phyloP scores from a whole-genome alignment of 1,139 yeast species.

The Lodderomyces pseudojiufengensis region DNA sequence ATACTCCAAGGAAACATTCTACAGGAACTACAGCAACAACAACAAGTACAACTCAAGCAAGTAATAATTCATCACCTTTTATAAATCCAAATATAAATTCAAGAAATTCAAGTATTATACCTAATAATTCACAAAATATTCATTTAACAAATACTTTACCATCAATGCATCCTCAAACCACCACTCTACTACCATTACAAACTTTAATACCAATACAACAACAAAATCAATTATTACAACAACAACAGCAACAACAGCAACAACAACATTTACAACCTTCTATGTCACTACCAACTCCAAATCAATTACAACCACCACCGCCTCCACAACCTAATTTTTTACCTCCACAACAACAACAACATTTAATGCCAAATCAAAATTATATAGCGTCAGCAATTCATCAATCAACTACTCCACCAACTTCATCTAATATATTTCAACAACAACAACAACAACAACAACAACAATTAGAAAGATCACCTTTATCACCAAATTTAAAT shows the following conservation, averaged over 20 bases:
- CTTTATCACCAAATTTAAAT: conserved; percentile 2
- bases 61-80: background rate
- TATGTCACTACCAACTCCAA: background rate
- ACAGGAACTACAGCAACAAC: background rate
- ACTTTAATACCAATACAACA: too few species aligned
- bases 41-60: background rate
- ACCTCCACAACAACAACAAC: conserved; percentile 1
- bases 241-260: conserved; percentile 1
- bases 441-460: conserved; percentile 1
- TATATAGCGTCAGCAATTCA: background rate
- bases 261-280: background rate
- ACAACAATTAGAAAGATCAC: background rate
- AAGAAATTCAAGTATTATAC: background rate
- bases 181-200: conserved; percentile 3
- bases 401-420: background rate
- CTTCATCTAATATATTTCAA: background rate
- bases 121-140: background rate
- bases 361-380: background rate
- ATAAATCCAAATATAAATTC: background rate
- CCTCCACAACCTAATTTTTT: conserved; percentile 1
- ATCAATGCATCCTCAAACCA: conserved; percentile 3
- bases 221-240: background rate
- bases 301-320: background rate
- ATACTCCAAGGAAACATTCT: conserved; percentile 12
- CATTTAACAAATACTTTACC: background rate